Percentiles rank a stretch among this genome's conserved stretches.
phyloP scores from a whole-genome alignment of 1,284 basidiomycete genomes.

The Xanthoconium separans region DNA sequence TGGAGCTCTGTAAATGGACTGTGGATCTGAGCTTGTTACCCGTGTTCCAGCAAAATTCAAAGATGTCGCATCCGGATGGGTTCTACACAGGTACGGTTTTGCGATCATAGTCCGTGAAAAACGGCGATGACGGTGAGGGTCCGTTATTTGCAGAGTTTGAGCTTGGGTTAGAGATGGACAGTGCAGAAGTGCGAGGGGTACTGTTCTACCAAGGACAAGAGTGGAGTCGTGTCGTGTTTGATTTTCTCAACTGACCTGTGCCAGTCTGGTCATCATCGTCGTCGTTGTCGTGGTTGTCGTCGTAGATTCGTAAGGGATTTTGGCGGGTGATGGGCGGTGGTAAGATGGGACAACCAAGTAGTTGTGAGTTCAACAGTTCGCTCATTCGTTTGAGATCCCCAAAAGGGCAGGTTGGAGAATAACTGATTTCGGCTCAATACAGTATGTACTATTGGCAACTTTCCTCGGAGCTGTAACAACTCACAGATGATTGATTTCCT shows the following conservation, averaged over 20 bases:
- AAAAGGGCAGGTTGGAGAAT: too few species aligned
- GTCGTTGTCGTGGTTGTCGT: too few species aligned
- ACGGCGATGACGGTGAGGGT: neutral
- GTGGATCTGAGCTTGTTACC: conserved; percentile 76
- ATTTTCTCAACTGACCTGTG: conserved; percentile 44
- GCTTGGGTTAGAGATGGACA: conserved; percentile 76
- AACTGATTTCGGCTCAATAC: too few species aligned
- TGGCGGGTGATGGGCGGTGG: too few species aligned
- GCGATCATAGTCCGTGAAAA: neutral
- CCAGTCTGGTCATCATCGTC: too few species aligned
- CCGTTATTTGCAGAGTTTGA: conserved; percentile 65
- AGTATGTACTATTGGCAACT: too few species aligned
- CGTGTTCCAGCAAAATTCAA: conserved; percentile 69
- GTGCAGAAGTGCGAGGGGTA: conserved; percentile 78
- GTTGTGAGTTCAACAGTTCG: too few species aligned
- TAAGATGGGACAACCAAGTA: too few species aligned
- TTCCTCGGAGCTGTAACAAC: too few species aligned
- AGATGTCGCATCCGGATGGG: conserved; percentile 49
- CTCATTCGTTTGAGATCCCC: too few species aligned
- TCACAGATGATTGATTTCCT: too few species aligned
- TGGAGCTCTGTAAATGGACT: conserved; percentile 81
- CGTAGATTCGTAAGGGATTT: too few species aligned
- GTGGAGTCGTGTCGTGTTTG: conserved; percentile 69
- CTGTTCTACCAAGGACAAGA: conserved; percentile 69
- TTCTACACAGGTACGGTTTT: conserved; percentile 69